Evolutionary conservation across 164 flowering plant species (phyloP).

Genomic region (Vitis riparia): DNA sequence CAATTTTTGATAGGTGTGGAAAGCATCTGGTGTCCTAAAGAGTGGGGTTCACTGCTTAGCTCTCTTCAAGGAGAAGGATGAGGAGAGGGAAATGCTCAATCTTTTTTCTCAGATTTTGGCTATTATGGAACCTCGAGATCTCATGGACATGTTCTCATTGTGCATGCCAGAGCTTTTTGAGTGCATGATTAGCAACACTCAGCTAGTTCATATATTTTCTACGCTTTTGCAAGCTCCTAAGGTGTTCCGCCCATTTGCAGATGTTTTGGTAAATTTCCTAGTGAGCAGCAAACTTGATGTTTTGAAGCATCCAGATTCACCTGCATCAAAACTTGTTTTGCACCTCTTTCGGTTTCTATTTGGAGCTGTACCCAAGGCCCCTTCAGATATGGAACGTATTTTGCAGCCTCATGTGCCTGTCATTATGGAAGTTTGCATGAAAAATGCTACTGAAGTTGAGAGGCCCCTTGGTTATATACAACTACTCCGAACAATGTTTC

Average conservation of each 20-base stretch:
- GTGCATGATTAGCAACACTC: slow-evolving; percentile 87
- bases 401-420: slow-evolving; percentile 93
- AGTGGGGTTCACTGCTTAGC: slow-evolving; percentile 97
- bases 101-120: slow-evolving; percentile 82
- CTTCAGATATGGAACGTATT: slow-evolving; percentile 91
- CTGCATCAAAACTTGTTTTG: slow-evolving; percentile 87
- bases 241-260: slow-evolving; percentile 89
- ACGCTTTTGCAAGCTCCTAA: slow-evolving; percentile 80
- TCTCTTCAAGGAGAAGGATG: slow-evolving; percentile 93
- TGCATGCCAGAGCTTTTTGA: slow-evolving; percentile 98
- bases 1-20: slow-evolving; percentile 64
- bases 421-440: slow-evolving; percentile 92
- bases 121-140: slow-evolving; percentile 97
- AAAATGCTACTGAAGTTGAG: slow-evolving; percentile 88
- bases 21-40: slow-evolving; percentile 91
- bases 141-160: slow-evolving; percentile 98
- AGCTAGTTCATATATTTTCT: slow-evolving; percentile 84
- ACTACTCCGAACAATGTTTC: slow-evolving; percentile 90
- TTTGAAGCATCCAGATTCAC: slow-evolving; percentile 82
- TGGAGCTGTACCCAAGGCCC: slow-evolving; percentile 86
- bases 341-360: slow-evolving; percentile 87
- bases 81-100: slow-evolving; percentile 86
- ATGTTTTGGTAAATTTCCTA: slow-evolving; percentile 92
- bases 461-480: slow-evolving; percentile 92
- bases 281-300: slow-evolving; percentile 93